phyloP scores from a whole-genome alignment of 225 moss, liverwort and hornwort genomes.

The Anthoceros angustus region DNA sequence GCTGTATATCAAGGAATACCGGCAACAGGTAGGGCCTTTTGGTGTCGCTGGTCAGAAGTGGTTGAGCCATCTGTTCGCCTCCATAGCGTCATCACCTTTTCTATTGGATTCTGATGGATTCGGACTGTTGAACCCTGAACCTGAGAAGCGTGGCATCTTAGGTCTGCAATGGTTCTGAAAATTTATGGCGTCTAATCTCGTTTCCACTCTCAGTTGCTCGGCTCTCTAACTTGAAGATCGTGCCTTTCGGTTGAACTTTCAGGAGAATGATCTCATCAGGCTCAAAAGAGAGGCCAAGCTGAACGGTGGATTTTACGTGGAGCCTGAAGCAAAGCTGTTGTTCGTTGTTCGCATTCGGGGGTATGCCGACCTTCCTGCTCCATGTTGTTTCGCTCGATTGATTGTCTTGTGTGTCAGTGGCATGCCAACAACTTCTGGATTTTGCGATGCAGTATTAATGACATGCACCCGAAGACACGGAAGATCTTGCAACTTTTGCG shows the following conservation, averaged over 20 bases:
- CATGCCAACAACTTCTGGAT: background rate
- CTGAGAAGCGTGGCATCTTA: too few relatives aligned
- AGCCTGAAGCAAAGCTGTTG: constrained; percentile 15
- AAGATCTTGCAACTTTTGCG: constrained; percentile 18
- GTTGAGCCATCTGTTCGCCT: background rate
- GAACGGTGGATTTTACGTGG: constrained; percentile 19
- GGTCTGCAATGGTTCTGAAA: too few relatives aligned
- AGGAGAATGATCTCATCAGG: constrained; percentile 24
- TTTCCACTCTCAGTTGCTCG: background rate
- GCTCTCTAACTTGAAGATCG: background rate
- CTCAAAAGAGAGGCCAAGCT: constrained; percentile 24
- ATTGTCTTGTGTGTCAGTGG: background rate
- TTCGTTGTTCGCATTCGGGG: constrained; percentile 33
- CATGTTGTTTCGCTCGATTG: background rate
- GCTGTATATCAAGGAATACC: constrained; percentile 50
- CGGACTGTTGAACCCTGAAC: too few relatives aligned
- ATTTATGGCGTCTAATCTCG: too few relatives aligned
- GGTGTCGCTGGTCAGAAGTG: background rate
- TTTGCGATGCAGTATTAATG: constrained; percentile 13
- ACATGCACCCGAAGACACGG: constrained; percentile 23
- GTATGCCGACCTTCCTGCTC: constrained; percentile 3
- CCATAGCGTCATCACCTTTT: background rate
- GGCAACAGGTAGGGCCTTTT: constrained; percentile 22
- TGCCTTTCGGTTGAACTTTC: background rate
- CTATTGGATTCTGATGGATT: background rate